Base-by-base conservation (phyloP, 768 basidiomycete species). In the Phylloporus scabripes region DNA sequence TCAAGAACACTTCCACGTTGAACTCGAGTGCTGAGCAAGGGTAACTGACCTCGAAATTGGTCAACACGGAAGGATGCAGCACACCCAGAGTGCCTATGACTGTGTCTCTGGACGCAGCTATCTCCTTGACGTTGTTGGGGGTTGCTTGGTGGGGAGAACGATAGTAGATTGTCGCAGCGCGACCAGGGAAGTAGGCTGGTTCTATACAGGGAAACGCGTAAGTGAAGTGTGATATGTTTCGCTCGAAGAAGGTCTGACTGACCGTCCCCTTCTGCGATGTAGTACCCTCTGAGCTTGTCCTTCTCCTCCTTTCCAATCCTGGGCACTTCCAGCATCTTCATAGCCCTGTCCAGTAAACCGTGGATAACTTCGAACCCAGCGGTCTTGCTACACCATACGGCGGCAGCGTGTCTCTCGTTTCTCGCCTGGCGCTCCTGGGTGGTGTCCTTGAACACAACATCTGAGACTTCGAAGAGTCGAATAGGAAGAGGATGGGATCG, bases 291-390 rank as follows among this genome's bases (percentile, higher is more conserved):
- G 43, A 71, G 65, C 24, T 81, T 81, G 51, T 78, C 72, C 32
- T 61, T 70, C 59, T 87, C 79, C 28, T 61, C 67, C 50, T 73
- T 79, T 18, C 73, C 67, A 48, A 97, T 87, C 56, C 83, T 79
- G 33, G 92, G 87, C 31, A 99, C 78, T 55, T 96, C 95, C 18
- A 99, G 73, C 80, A 96, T 93, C 67, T 85, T 87, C 96, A 99
- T 98, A 32, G 90, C 79, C 43, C 94, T 77, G 70, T 98, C 93
- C 56, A 99, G 71, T 70, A 98, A 73, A 29, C 96, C 96, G 66
- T 98, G 96, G 10, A 94, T 85, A 52, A 95, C 80, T 73, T 99
- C 94, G 63, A 99, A 99, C 4, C 94, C 94, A 32, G 94, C 96
- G 12, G 86, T 90, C 72, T 91, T 91, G 69, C 95, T 95, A 70